Conservation (phyloP, 2,329 filamentous ascomycete species). For the Aspergillus caelatus region DNA sequence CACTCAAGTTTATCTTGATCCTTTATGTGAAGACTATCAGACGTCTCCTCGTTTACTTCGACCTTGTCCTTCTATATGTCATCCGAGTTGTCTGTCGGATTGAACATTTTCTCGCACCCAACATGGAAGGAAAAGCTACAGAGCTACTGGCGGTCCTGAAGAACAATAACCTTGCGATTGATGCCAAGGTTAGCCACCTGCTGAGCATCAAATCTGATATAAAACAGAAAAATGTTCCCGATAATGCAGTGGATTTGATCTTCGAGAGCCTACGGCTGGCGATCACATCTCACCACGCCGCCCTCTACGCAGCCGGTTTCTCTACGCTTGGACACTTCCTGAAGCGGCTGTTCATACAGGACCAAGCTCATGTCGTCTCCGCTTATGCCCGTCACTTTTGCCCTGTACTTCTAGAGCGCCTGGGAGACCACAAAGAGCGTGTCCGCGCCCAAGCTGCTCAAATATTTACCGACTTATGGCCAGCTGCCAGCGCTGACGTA, state of each 20-base stretch:
- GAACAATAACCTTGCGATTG: constrained; percentile 67
- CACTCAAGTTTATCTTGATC: neutral
- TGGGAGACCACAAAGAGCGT: constrained; percentile 88
- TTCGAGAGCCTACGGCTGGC: constrained; percentile 81
- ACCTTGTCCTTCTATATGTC: constrained; percentile 20
- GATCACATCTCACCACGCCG: constrained; percentile 74
- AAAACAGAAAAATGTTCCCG: constrained; percentile 89
- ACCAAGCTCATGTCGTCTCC: constrained; percentile 71
- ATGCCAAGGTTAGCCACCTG: constrained; percentile 71
- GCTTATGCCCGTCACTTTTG: constrained; percentile 71
- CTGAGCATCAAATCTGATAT: constrained; percentile 81
- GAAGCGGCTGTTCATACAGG: constrained; percentile 82
- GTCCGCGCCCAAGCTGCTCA: constrained; percentile 74
- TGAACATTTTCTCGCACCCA: constrained; percentile 17
- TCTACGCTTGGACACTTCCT: constrained; percentile 85
- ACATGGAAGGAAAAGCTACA: constrained; percentile 61
- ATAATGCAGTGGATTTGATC: constrained; percentile 67
- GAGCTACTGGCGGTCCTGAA: constrained; percentile 58
- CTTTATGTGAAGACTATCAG: neutral
- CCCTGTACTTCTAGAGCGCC: constrained; percentile 76
- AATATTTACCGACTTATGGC: constrained; percentile 76
- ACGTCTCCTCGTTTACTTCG: constrained; percentile 3
- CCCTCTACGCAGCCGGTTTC: constrained; percentile 79
- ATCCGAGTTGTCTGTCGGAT: constrained; percentile 16
- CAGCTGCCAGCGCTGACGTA: constrained; percentile 69